These are phyloP conservation scores for Agaricus subrufescens DNA, from an alignment of 768 basidiomycete species.

Conservation along the genomic window DNA sequence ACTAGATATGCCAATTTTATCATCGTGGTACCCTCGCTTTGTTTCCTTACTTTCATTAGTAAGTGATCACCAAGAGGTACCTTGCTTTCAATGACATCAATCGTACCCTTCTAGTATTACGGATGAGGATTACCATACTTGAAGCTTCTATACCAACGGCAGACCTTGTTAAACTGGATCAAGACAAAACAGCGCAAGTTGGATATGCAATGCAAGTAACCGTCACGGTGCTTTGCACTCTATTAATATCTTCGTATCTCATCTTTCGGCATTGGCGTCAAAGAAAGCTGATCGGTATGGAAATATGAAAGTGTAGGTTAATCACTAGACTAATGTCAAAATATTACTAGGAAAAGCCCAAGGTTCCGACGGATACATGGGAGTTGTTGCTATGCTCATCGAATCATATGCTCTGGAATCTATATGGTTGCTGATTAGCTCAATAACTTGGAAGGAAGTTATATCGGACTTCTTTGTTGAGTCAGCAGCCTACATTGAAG, in stretches of 20 bases:
- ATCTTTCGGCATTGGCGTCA: not conserved
- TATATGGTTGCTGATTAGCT: not conserved
- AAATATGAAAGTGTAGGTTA: not conserved
- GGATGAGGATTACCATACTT: not conserved
- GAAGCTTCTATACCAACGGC: not conserved
- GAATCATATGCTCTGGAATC: conserved; percentile 2
- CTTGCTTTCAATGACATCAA: not conserved
- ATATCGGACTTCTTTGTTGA: too few species aligned
- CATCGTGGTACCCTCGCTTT: not conserved
- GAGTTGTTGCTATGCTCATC: not conserved
- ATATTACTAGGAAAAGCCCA: not conserved
- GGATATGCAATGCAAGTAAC: not conserved
- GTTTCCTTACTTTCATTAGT: not conserved
- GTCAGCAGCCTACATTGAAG: too few species aligned
- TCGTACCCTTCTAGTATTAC: not conserved
- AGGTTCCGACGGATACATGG: not conserved
- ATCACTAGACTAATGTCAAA: not conserved
- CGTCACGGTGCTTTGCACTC: not conserved
- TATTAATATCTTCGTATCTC: not conserved
- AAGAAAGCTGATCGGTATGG: not conserved
- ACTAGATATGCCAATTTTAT: not conserved
- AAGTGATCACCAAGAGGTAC: not conserved
- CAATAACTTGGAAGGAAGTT: too few species aligned
- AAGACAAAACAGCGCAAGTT: not conserved
- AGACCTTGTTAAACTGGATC: not conserved